Evolutionary conservation across 371 early-diverging fungal species (phyloP).

Genomic region (Synchytrium microbalum): DNA sequence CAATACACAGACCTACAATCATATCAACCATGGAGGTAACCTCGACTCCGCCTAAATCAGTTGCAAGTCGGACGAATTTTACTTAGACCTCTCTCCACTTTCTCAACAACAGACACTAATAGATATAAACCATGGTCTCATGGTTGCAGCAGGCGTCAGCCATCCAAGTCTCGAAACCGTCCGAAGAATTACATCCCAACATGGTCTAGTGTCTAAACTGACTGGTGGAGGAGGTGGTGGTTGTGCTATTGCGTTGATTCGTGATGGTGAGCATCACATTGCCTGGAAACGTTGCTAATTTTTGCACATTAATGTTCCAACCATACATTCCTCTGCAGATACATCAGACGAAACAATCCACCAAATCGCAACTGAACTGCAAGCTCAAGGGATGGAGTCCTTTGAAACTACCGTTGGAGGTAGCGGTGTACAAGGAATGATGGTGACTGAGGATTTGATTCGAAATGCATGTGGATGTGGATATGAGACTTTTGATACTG

Average conservation of each 20-base stretch:
- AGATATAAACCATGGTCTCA: constrained; percentile 71
- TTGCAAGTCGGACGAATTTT: not conserved
- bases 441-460: no score
- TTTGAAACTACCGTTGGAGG: no score
- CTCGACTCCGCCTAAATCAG: not conserved
- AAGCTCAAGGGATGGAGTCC: no score
- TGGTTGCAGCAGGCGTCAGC: constrained; percentile 70
- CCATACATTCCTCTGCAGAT: constrained; percentile 17
- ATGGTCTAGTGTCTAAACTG: constrained; percentile 70
- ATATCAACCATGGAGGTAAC: constrained; percentile 34
- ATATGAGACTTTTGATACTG: no score
- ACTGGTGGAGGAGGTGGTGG: constrained; percentile 98
- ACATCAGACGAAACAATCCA: constrained; percentile 28
- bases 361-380: constrained; percentile 36
- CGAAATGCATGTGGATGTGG: no score
- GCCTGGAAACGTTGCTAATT: not conserved
- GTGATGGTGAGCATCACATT: constrained; percentile 43
- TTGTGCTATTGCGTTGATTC: constrained; percentile 76
- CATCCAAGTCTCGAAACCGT: constrained; percentile 77
- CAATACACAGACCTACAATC: constrained; percentile 11
- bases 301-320: not conserved
- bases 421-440: no score
- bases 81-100: constrained; percentile 2
- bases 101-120: constrained; percentile 40
- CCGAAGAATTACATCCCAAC: constrained; percentile 49